Conservation (phyloP, 805 yeast species). For the Candida railenensis region DNA sequence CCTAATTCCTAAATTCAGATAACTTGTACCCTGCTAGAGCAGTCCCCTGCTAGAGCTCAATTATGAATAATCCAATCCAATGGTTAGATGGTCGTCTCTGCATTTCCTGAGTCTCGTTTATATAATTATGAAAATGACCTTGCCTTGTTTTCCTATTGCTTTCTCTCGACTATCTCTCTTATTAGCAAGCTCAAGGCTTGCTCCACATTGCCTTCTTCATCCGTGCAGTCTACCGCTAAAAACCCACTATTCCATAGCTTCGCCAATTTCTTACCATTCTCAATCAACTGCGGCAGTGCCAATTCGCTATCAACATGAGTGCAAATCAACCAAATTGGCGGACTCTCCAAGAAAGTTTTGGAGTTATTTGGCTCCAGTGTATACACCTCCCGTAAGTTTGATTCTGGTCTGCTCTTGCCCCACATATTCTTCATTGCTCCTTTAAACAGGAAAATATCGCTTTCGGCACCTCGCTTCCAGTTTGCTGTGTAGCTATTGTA, state of each 20-base stretch:
- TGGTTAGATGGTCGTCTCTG: too few relatives aligned
- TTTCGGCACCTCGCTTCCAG: constrained; percentile 67
- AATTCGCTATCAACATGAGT: constrained; percentile 59
- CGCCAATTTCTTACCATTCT: constrained; percentile 58
- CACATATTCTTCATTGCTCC: constrained; percentile 58
- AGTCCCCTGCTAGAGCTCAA: too few relatives aligned
- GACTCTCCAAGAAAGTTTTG: constrained; percentile 22
- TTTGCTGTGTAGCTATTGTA: constrained; percentile 51
- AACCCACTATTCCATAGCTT: constrained; percentile 64
- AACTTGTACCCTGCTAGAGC: too few relatives aligned
- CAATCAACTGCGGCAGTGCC: constrained; percentile 59
- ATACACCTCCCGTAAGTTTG: constrained; percentile 16
- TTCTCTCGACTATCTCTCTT: constrained; percentile 56
- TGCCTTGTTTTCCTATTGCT: constrained; percentile 18
- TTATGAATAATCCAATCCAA: too few relatives aligned
- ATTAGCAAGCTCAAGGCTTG: constrained; percentile 56
- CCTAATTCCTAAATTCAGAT: too few relatives aligned
- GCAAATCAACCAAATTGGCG: constrained; percentile 68
- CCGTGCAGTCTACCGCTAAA: constrained; percentile 56
- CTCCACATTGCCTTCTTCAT: constrained; percentile 49
- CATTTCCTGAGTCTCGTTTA: too few relatives aligned
- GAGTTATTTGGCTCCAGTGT: constrained; percentile 40
- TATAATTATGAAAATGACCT: too few relatives aligned
- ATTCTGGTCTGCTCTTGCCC: constrained; percentile 38
- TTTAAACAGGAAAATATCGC: constrained; percentile 62